phyloP scores from a whole-genome alignment of 2,329 filamentous ascomycete genomes.

The Trichoderma endophyticum region DNA sequence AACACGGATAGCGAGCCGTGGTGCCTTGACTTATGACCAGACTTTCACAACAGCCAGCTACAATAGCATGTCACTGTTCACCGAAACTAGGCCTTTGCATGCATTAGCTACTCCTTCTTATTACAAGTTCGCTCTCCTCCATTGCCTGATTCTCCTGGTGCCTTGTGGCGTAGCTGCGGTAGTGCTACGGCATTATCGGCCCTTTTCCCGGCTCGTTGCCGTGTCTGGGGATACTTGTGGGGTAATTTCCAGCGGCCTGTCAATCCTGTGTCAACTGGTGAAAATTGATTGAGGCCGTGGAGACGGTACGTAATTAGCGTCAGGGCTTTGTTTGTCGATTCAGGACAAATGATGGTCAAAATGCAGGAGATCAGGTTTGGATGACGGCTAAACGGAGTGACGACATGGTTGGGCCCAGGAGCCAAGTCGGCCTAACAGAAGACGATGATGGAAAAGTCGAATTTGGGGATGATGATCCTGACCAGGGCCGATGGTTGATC shows the following conservation, averaged over 20 bases:
- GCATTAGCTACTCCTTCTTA: conserved; percentile 1
- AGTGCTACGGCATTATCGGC: conserved; percentile 11
- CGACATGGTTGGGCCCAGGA: background rate
- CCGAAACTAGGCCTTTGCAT: background rate
- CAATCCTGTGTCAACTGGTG: background rate
- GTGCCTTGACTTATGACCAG: background rate
- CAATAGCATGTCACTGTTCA: background rate
- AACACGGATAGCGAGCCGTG: background rate
- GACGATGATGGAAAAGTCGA: background rate
- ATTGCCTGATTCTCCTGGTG: background rate
- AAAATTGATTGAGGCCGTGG: background rate
- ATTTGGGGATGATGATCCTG: background rate
- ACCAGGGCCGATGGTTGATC: background rate
- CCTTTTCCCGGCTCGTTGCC: conserved; percentile 13
- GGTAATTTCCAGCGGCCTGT: conserved; percentile 7
- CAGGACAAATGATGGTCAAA: background rate
- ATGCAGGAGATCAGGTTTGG: background rate
- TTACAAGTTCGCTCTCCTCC: background rate
- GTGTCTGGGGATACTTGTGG: conserved; percentile 10
- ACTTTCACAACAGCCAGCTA: background rate
- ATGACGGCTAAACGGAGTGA: background rate
- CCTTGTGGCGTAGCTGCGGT: background rate
- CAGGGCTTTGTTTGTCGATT: background rate
- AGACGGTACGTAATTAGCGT: conserved; percentile 12
- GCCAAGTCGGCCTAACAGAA: background rate